Evolutionary conservation across 768 basidiomycete species (phyloP), one percentile per base, ranked within the genome.

Genomic region (Cubamyces sp.): DNA sequence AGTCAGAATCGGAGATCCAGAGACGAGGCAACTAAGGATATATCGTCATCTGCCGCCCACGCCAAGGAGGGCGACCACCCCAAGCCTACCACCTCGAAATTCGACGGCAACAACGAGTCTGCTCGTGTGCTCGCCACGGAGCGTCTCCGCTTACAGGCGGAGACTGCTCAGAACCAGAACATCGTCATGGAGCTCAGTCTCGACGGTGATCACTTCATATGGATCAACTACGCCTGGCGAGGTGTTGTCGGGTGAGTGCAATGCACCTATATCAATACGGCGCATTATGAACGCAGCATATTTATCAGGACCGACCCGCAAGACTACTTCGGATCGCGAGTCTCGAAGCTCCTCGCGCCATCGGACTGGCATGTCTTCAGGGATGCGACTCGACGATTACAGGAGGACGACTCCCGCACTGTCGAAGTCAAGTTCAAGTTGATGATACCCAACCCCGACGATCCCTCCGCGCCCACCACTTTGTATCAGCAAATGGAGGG

Each of bases 211-310:
- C 90, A 94, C 67, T 88, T 98, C 68, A 85, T 94, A 68, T 99
- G 95, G 91, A 83, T 96, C 48, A 98, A 97, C 75, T 92, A 96
- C 70, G 94, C 96, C 0, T 98, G 97, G 93, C 81, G 87, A 69
- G 87, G 90, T 56, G 93, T 98, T 23, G 87, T 96, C 56, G 93
- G 91, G 94, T 94, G 76, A 65, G 92, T 73, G 39, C 68, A 57
- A 26, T 42, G 9, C 21, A 43, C 50, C 6, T 39, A 19, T 26
- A 14, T 16, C 34, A 25, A 49, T 49, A 42, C 34, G 40, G 45
- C 51, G 40, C 57, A 51, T 49, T 28, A 56, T 49, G 41, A 49
- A 48, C 19, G 40, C 43, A 25, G 19, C 45, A 58, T 30, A 37
- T 55, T 46, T 45, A 30, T 43, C 67, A 98, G 97, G 12, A 84